phyloP scores from a whole-genome alignment of 1,284 basidiomycete species.

The Moniliophthora roreri region DNA sequence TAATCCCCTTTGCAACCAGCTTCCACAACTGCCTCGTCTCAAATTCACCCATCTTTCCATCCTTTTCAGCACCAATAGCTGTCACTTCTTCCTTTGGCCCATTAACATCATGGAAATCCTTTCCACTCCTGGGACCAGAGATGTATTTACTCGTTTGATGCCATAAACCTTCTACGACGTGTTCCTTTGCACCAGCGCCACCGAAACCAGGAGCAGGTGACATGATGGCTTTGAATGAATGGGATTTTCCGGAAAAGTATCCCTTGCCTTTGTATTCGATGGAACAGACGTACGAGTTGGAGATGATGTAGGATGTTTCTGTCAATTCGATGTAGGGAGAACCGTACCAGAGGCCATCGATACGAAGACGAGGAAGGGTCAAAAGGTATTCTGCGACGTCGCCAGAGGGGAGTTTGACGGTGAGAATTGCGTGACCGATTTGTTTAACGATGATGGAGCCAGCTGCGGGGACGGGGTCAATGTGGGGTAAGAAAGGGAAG shows the following conservation, averaged over 20 bases:
- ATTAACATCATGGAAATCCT: slow-evolving; percentile 64
- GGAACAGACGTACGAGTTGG: slow-evolving; percentile 51
- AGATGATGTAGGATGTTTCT: slow-evolving; percentile 84
- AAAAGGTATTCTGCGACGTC: slow-evolving; percentile 81
- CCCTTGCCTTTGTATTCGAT: slow-evolving; percentile 96
- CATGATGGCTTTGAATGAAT: slow-evolving; percentile 87
- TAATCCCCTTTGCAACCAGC: slow-evolving; percentile 88
- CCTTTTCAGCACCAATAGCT: slow-evolving; percentile 45
- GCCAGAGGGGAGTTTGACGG: slow-evolving; percentile 61
- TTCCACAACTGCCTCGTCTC: slow-evolving; percentile 90
- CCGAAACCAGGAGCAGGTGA: slow-evolving; percentile 34
- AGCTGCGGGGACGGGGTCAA: slow-evolving; percentile 30
- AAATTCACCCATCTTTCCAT: slow-evolving; percentile 74
- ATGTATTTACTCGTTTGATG: slow-evolving; percentile 65
- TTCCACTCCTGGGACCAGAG: slow-evolving; percentile 38
- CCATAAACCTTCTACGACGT: slow-evolving; percentile 88
- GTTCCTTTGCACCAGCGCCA: slow-evolving; percentile 33
- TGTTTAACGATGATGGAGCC: slow-evolving; percentile 88
- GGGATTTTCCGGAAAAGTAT: slow-evolving; percentile 92
- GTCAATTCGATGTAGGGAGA: slow-evolving; percentile 88
- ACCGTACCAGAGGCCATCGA: slow-evolving; percentile 59
- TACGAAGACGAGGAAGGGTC: slow-evolving; percentile 83
- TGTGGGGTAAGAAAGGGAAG: slow-evolving; percentile 3
- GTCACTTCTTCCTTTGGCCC: slow-evolving; percentile 73
- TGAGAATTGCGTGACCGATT: slow-evolving; percentile 90